These are phyloP conservation scores for Alternaria sp. DNA, from an alignment of 2,329 filamentous ascomycete species.

Conservation along the genomic window DNA sequence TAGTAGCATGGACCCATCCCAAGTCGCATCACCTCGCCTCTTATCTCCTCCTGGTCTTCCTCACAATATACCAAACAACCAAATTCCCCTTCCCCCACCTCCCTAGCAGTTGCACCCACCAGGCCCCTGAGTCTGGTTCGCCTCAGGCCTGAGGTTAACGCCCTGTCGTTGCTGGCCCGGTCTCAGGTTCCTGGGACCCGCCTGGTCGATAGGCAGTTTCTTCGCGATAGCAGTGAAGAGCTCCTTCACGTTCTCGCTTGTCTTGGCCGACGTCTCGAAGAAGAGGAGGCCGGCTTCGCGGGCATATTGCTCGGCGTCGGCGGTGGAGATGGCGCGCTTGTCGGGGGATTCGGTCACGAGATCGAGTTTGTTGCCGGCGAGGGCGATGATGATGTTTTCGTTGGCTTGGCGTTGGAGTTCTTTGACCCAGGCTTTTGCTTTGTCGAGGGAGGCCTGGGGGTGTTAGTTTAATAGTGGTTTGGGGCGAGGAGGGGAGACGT, in stretches of 20 bases:
- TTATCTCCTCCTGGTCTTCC: neutral
- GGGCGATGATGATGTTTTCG: slow-evolving; percentile 98
- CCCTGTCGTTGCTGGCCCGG: slow-evolving; percentile 63
- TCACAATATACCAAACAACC: slow-evolving; percentile 10
- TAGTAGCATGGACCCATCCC: neutral
- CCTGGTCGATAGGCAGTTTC: slow-evolving; percentile 96
- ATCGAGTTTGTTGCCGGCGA: slow-evolving; percentile 94
- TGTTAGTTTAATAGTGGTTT: slow-evolving; percentile 20
- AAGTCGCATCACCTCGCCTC: neutral
- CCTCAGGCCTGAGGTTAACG: slow-evolving; percentile 70
- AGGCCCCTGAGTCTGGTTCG: slow-evolving; percentile 63
- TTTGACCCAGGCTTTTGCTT: slow-evolving; percentile 99
- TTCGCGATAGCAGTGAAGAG: slow-evolving; percentile 97
- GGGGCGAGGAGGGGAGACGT: slow-evolving; percentile 49
- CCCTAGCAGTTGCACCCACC: slow-evolving; percentile 69
- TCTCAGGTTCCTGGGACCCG: slow-evolving; percentile 85
- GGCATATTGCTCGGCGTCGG: slow-evolving; percentile 94
- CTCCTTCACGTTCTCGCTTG: slow-evolving; percentile 92
- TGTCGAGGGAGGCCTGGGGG: slow-evolving; percentile 87
- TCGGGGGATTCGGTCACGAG: slow-evolving; percentile 92
- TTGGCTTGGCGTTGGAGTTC: slow-evolving; percentile 98
- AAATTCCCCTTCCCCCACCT: neutral
- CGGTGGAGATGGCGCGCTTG: slow-evolving; percentile 87
- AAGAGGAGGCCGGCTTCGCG: slow-evolving; percentile 92
- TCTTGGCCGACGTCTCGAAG: slow-evolving; percentile 99